Evolutionary conservation across 495 filamentous ascomycete species (phyloP), one percentile per base, ranked within the genome.

Genomic region (Penicillium diatomitis): DNA sequence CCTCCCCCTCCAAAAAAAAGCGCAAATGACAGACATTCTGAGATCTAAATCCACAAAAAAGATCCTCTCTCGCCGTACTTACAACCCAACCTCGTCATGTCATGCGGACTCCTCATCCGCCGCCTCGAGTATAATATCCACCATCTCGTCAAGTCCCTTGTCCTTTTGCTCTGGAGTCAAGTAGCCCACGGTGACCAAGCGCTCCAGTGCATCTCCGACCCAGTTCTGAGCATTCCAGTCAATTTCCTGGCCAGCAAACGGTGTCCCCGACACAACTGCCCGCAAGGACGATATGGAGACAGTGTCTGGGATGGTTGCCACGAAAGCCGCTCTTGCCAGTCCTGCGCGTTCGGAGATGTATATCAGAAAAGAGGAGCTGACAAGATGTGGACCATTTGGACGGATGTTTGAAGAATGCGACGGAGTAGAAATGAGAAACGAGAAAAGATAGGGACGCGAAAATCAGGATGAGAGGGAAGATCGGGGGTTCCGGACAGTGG

Each of bases 221-320:
- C 53, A 64, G 20, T 64, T 59, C 47, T 62, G 61, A 39, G 53
- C 46, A 52, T 62, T 64, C 61, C 61, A 64, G 32, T 60, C 60
- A 7, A 29, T 20, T 3, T 55, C 49, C 1, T 33, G 49, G 32
- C 47, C 34, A 8, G 5, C 38, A 7, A 60, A 50, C 0, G 45
- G 49, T 3, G 52, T 63, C 2, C 32, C 44, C 28, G 54, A 49
- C 6, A 51, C 11, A 0, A 29, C 50, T 5, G 38, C 38, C 2
- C 50, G 37, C 6, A 60, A 8, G 2, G 29, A 11, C 0, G 53
- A 40, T 2, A 42, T 37, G 0, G 55, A 31, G 3, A 50, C 41
- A 8, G 44, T 30, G 11, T 42, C 35, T 6, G 45, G 10, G 41
- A 62, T 31, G 8, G 33, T 40, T 3, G 48, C 33, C 2, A 60